Evolutionary conservation across 163 green algal species (phyloP), one percentile per base, ranked within the genome.

Genomic region (Volvox carteri): DNA sequence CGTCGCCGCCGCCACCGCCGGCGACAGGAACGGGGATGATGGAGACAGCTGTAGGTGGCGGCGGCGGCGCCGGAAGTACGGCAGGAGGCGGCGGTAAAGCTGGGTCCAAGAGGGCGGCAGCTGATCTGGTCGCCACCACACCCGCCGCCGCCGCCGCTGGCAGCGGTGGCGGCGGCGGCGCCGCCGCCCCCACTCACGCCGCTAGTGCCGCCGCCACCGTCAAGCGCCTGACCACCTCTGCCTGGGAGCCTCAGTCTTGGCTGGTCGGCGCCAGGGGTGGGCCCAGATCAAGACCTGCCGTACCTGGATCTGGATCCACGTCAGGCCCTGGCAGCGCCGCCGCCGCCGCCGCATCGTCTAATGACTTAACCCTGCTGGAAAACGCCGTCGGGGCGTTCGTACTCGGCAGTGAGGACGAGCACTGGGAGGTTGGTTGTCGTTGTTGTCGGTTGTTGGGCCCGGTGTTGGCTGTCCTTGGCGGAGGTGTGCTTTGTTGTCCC

Each of bases 321-420:
- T 54, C 39, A 18, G 11, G 70, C 18, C 41, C 70, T 52, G 58
- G 54, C 37, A 42, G 39, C 6, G 78, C 54, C 25, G 78, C 39
- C 39, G 58, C 56, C 30, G 78, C 33, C 18, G 56, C 21, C 28
- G 58, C 16, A 46, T 6, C 42, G 23, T 6, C 1, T 30, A 65
- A 70, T 28, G 65, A 79, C 46, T 48, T 80, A 65, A 25, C 25
- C n/a, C 46, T 87, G 46, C 65, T 87, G 65, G 81, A 87, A 46
- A 67, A 65, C 30, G 81, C 81, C 58, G 65, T 87, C 23, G 81
- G 81, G 21, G 81, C 81, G 30, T 80, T 87, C 46, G 81, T 80
- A 46, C 33, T 72, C 44, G 81, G 81, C 46, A 68, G 81, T 65
- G 81, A 87, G 81, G 81, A 87, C 65, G 81, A 87, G 81, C 81